Conservation (phyloP, 2,329 filamentous ascomycete genomes). For the Geosmithia morbida region DNA sequence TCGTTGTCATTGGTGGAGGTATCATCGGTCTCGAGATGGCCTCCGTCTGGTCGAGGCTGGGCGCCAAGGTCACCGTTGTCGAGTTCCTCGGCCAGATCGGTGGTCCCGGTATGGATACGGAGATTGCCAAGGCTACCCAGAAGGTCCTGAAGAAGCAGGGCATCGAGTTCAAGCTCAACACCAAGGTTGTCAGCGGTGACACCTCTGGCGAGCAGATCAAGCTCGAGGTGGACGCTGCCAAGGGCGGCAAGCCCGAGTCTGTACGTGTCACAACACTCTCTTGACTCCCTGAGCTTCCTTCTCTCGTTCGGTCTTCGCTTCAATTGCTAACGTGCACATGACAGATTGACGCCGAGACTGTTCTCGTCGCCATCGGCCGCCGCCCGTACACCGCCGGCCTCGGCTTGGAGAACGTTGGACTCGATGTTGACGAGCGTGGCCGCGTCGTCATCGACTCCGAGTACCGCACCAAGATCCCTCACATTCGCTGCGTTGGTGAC, state of each 20-base stretch:
- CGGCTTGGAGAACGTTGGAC: constrained; percentile 82
- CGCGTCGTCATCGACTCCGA: constrained; percentile 96
- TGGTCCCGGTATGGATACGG: constrained; percentile 91
- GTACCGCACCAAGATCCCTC: constrained; percentile 93
- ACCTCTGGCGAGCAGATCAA: constrained; percentile 62
- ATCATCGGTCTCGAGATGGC: constrained; percentile 99
- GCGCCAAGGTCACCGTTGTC: constrained; percentile 89
- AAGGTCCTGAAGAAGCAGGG: constrained; percentile 95
- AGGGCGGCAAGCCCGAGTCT: constrained; percentile 89
- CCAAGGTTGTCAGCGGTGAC: constrained; percentile 84
- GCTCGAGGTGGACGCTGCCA: constrained; percentile 78
- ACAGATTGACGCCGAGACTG: constrained; percentile 84
- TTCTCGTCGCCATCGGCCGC: constrained; percentile 92
- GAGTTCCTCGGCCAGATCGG: constrained; percentile 95
- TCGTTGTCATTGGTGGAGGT: constrained; percentile 94
- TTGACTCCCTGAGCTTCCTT: neutral
- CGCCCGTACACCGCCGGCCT: constrained; percentile 88
- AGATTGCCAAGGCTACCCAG: constrained; percentile 82
- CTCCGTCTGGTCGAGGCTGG: constrained; percentile 92
- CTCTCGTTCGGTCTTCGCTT: no score
- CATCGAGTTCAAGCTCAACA: constrained; percentile 95
- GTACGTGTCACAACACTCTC: constrained; percentile 33
- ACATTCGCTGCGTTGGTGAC: constrained; percentile 94
- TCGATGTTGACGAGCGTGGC: constrained; percentile 85
- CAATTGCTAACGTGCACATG: neutral